Percentiles rank a stretch among this genome's conserved stretches.
phyloP scores from a whole-genome alignment of 2,329 filamentous ascomycete species.

The Fusarium sp. region DNA sequence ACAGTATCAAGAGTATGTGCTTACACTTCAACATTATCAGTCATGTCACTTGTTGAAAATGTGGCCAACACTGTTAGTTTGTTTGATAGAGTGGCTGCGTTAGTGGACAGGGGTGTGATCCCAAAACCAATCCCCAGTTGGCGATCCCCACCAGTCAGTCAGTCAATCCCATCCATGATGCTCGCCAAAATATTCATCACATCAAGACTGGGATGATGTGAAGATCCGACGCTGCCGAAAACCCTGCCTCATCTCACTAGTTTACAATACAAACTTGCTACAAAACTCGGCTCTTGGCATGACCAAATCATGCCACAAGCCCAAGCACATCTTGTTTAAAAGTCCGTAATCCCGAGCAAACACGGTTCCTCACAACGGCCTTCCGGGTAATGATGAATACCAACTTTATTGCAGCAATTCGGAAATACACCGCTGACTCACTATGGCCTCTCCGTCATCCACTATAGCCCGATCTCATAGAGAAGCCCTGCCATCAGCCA shows the following conservation, averaged over 20 bases:
- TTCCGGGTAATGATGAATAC: neutral
- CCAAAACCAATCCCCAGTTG: neutral
- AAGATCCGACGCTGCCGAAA: constrained; percentile 25
- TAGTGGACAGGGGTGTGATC: constrained; percentile 7
- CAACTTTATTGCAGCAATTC: neutral
- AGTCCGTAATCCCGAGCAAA: neutral
- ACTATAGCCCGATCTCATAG: constrained; percentile 29
- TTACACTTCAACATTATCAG: neutral
- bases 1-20: neutral
- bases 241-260: neutral
- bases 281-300: constrained; percentile 19
- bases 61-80: neutral
- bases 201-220: neutral
- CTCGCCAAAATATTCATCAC: neutral
- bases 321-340: neutral
- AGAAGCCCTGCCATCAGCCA: constrained; percentile 37
- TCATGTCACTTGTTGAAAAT: neutral
- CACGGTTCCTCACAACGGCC: neutral
- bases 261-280: neutral
- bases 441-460: neutral
- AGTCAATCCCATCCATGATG: neutral
- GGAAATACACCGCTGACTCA: neutral
- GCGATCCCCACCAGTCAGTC: constrained; percentile 5
- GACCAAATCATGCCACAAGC: constrained; percentile 7
- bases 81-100: constrained; percentile 18